Evolutionary conservation across 345 rosid species (phyloP), one percentile per base, ranked within the genome.

Genomic region (Trapa incisa): DNA sequence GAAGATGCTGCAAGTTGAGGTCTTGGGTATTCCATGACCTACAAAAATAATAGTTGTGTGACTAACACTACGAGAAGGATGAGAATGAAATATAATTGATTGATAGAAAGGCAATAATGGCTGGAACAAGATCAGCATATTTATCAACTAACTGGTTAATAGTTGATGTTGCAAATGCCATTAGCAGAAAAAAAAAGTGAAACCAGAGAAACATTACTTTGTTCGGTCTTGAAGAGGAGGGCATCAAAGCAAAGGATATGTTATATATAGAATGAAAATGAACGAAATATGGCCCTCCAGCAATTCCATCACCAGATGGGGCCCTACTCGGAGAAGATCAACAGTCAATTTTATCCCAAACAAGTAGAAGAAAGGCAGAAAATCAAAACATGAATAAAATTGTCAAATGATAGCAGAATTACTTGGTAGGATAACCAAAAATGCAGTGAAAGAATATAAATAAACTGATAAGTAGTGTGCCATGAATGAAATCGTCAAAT

Each of bases 1-100:
- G 97, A 87, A 70, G 99, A 86, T 45, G 96, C 86, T 32, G 87
- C 79, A 35, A 92, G 70, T 9, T 86, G 95, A 72, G 88, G 95
- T 76, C 91, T 85, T n/a, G 89, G 80, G 75, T 83, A 86, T 54
- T 94, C 99, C 71, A 75, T 78, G 70, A 75, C 77, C 98, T 93
- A 84, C 79, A 70, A 69, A 22, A 70, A 41, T 56, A 36, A 29
- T 41, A 58, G 37, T 10, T 3, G 12, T 1, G 11, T 10, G 33
- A 58, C 37, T 32, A 0, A 29, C 37, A 35, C 7, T 17, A 50
- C 4, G 1, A 7, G 29, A 15, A 9, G 15, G 38, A 16, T 32
- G 63, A 32, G 38, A 58, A 32, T 2, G 2, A 15, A 9, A 58
- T 13, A 14, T 13, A 3, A 50, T 50, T 3, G 1, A 50, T 4